A percentile compares a stretch with the other conserved stretches of the same genome.
These are phyloP conservation scores for Sporisorium sorghi DNA, from an alignment of 1,284 basidiomycete genomes.

Conservation along the genomic window DNA sequence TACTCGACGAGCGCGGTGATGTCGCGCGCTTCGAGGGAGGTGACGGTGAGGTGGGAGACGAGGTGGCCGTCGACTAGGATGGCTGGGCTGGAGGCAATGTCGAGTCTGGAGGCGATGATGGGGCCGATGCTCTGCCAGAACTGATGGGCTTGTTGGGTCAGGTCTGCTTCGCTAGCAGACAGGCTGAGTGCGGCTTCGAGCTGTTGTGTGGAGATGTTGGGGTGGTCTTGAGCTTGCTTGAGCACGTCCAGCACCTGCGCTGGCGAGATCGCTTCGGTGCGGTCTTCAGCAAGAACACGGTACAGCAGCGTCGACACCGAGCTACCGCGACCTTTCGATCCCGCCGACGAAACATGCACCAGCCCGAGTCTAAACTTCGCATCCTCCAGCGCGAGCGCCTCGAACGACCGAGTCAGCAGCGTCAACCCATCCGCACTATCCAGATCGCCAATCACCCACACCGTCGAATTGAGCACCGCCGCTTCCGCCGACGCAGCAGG, in stretches of 20 bases:
- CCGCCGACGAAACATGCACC: conserved; percentile 15
- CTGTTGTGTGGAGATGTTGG: conserved; percentile 6
- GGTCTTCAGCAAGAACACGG: conserved; percentile 22
- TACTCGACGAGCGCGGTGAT: conserved; percentile 43
- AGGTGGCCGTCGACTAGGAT: conserved; percentile 52
- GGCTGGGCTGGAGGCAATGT: conserved; percentile 9
- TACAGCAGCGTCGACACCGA: conserved; percentile 29
- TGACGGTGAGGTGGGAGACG: conserved; percentile 17
- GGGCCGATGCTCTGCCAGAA: conserved; percentile 27
- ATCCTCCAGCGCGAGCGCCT: conserved; percentile 74
- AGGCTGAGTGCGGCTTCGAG: background rate
- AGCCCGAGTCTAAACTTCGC: conserved; percentile 36
- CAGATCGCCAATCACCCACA: conserved; percentile 83
- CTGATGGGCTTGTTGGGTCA: background rate
- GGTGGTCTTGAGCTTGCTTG: conserved; percentile 1
- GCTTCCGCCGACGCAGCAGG: conserved; percentile 71
- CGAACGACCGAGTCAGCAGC: conserved; percentile 76
- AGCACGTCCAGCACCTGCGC: conserved; percentile 17
- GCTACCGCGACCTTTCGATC: conserved; percentile 7
- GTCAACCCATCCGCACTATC: conserved; percentile 75
- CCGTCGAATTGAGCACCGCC: conserved; percentile 71
- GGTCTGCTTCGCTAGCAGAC: background rate
- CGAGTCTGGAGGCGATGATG: conserved; percentile 10
- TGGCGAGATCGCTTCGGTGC: conserved; percentile 8
- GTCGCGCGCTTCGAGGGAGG: conserved; percentile 32